Conservation (phyloP, 805 yeast genomes). For the Yarrowia hollandica region DNA sequence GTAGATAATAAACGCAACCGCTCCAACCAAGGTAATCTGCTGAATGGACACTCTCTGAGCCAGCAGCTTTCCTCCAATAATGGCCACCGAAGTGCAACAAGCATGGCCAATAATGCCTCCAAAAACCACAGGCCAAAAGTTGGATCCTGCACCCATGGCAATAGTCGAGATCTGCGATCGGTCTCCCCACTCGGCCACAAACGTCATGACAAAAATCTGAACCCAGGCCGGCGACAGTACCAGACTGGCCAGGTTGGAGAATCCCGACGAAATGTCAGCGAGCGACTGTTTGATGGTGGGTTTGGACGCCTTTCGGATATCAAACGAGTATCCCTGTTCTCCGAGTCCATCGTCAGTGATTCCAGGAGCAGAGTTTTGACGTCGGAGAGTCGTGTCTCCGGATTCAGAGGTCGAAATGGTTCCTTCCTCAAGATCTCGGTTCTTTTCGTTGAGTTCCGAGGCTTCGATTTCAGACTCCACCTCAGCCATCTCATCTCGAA, state of each 20-base stretch:
- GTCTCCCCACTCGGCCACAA: slow-evolving; percentile 98
- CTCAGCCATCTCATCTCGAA: slow-evolving; percentile 93
- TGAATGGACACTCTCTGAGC: slow-evolving; percentile 90
- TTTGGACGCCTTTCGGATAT: slow-evolving; percentile 13
- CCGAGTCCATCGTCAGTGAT: slow-evolving; percentile 41
- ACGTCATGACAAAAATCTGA: slow-evolving; percentile 93
- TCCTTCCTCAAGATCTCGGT: slow-evolving; percentile 38
- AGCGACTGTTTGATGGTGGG: slow-evolving; percentile 19
- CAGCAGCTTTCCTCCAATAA: slow-evolving; percentile 84
- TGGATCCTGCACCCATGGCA: slow-evolving; percentile 97
- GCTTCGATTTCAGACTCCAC: slow-evolving; percentile 90
- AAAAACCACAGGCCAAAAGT: slow-evolving; percentile 81
- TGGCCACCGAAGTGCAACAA: slow-evolving; percentile 86
- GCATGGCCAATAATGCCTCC: slow-evolving; percentile 93
- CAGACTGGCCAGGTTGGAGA: slow-evolving; percentile 58
- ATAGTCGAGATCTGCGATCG: slow-evolving; percentile 97
- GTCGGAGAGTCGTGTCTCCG: slow-evolving; percentile 24
- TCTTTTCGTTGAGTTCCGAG: slow-evolving; percentile 62
- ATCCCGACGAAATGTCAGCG: slow-evolving; percentile 41
- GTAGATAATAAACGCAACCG: slow-evolving; percentile 80
- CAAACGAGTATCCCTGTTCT: slow-evolving; percentile 31
- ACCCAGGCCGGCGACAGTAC: slow-evolving; percentile 87
- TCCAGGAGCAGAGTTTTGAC: slow-evolving; percentile 35
- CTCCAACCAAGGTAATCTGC: slow-evolving; percentile 88
- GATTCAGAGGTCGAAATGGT: background rate